Percentiles rank a stretch among this genome's conserved stretches.
phyloP scores from a whole-genome alignment of 768 basidiomycete genomes.

The Guyanaporus albipodus region DNA sequence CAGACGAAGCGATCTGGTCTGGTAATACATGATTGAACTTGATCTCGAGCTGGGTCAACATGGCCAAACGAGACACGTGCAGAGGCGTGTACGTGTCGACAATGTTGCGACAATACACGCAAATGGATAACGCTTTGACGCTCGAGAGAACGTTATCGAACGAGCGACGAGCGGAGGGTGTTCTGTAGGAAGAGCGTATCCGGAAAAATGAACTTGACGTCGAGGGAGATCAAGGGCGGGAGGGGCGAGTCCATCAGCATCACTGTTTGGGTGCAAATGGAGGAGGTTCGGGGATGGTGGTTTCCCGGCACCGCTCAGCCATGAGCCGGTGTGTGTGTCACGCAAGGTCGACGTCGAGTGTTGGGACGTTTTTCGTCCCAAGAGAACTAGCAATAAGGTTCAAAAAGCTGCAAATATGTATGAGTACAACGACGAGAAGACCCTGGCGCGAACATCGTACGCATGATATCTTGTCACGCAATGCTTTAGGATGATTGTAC shows the following conservation, averaged over 20 bases:
- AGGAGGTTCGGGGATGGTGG: too few species aligned
- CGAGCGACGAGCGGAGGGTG: neutral
- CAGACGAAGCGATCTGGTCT: neutral
- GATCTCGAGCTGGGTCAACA: neutral
- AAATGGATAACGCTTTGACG: neutral
- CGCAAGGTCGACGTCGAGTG: constrained; percentile 64
- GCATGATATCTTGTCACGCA: constrained; percentile 56
- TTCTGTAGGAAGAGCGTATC: too few species aligned
- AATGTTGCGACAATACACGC: neutral
- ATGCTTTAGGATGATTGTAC: constrained; percentile 44
- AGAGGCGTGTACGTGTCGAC: neutral
- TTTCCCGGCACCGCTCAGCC: constrained; percentile 38
- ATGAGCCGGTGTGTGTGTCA: constrained; percentile 71
- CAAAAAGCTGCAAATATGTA: constrained; percentile 41
- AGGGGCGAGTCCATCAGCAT: too few species aligned
- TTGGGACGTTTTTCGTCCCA: constrained; percentile 48
- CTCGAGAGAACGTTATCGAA: neutral
- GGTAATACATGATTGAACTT: neutral
- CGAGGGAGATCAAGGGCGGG: too few species aligned
- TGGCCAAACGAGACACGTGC: neutral
- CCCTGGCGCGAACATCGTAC: too few species aligned
- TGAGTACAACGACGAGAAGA: too few species aligned
- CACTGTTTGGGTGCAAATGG: too few species aligned
- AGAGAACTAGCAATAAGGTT: constrained; percentile 47
- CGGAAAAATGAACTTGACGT: too few species aligned